A percentile compares a stretch with the other conserved stretches of the same genome.
Evolutionary conservation across 495 filamentous ascomycete species (phyloP).

Genomic region (Talaromyces adpressus): DNA sequence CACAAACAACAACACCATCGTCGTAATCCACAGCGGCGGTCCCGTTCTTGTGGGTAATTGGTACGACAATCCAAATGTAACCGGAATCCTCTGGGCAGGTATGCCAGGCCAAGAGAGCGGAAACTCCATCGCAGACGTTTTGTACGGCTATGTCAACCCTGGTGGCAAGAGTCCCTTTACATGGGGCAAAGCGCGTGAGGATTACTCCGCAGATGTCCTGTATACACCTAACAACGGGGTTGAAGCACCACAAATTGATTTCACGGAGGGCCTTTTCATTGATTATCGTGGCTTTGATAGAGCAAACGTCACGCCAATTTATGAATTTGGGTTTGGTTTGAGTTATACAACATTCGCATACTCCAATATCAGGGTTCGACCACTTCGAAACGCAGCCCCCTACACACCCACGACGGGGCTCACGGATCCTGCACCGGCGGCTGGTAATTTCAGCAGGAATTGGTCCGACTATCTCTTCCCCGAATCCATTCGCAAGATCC

Average conservation of each 20-base stretch:
- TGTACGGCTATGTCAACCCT: conserved; percentile 53
- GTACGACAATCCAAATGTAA: conserved; percentile 56
- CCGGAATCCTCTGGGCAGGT: conserved; percentile 53
- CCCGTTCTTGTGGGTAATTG: conserved; percentile 51
- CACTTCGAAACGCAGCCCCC: not conserved
- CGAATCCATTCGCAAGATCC: conserved; percentile 18
- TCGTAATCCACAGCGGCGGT: conserved; percentile 55
- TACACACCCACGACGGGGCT: not conserved
- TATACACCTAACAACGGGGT: conserved; percentile 25
- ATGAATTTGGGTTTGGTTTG: conserved; percentile 62
- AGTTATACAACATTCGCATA: conserved; percentile 59
- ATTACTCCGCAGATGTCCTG: conserved; percentile 47
- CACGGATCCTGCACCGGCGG: not conserved
- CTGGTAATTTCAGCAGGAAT: not conserved
- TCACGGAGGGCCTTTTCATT: conserved; percentile 57
- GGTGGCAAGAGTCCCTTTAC: conserved; percentile 67
- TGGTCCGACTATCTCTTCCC: not conserved
- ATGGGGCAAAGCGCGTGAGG: conserved; percentile 53
- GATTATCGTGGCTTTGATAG: conserved; percentile 64
- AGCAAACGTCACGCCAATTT: conserved; percentile 49
- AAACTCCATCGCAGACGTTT: conserved; percentile 44
- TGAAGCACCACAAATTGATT: conserved; percentile 47
- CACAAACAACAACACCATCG: conserved; percentile 53
- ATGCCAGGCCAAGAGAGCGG: conserved; percentile 57
- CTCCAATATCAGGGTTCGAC: conserved; percentile 26